Base-by-base conservation (phyloP, 2,329 filamentous ascomycete species). In the Stemphylium beticola region DNA sequence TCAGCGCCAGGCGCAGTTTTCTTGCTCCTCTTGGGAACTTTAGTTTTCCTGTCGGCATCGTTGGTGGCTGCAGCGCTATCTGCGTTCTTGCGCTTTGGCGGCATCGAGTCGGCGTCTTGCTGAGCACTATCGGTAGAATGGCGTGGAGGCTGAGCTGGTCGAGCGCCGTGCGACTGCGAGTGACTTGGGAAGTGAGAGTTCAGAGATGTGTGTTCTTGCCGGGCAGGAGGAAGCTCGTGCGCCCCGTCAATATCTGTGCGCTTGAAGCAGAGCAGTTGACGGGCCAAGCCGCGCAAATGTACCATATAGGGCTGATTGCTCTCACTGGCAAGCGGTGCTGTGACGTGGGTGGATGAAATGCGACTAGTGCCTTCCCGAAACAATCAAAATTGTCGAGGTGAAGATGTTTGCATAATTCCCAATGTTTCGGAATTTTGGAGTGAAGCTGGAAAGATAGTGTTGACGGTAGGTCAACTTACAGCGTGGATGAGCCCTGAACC, bases 21-120 rank as follows among this genome's bases (percentile, higher is more conserved):
- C 11, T 36, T 44, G 36, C 20, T 20, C 39, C 44, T 60, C 12
- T 42, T 60, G 22, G 29, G 26, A 26, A 43, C 15, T 32, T 45
- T 57, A 0, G 49, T 18, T 20, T 45, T 57, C 46, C 54, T 57
- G 14, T 38, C 54, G 2, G 49, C 29, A 38, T 39, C 44, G 10
- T 37, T 43, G 37, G 39, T 46, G 8, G 39, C 29, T 14, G 33
- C 50, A 11, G 34, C 32, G 5, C 36, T 26, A 4, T 49, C 55
- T 6, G 46, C 36, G 14, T 22, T 47, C 38, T 60, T 60, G 36
- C 57, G 57, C 42, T 60, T 60, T 24, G 57, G 57, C 37, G 46
- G 39, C 57, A 60, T 60, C 18, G 22, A 36, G 29, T n/a, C 29
- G 14, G 24, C 9, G 29, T 52, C 18, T 37, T 50, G 32, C 34